A percentile compares a stretch with the other conserved stretches of the same genome.
Evolutionary conservation across 371 early-diverging fungal genomes (phyloP).

Genomic region (Lichtheimia hyalospora): DNA sequence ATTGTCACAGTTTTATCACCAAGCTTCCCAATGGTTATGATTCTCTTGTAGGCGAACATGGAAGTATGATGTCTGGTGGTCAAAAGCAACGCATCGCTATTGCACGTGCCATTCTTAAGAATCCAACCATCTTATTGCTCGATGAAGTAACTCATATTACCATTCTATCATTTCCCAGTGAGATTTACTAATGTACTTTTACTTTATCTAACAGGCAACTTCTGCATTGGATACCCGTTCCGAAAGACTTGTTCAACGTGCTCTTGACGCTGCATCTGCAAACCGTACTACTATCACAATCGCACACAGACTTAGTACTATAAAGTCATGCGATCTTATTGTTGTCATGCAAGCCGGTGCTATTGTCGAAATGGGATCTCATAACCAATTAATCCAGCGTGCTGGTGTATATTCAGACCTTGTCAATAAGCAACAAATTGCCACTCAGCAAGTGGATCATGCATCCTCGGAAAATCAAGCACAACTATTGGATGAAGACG

Average conservation of each 20-base stretch:
- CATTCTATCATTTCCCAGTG: conserved; percentile 15
- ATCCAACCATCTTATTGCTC: conserved; percentile 27
- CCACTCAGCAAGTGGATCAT: conserved; percentile 17
- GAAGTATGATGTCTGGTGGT: conserved; percentile 77
- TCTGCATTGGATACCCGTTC: conserved; percentile 71
- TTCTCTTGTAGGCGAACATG: conserved; percentile 67
- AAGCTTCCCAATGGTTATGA: conserved; percentile 73
- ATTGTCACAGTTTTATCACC: conserved; percentile 74
- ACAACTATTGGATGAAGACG: conserved; percentile 8
- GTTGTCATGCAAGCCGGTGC: conserved; percentile 67
- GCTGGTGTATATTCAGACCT: conserved; percentile 45
- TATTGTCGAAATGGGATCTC: conserved; percentile 66
- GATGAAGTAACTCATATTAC: conserved; percentile 22
- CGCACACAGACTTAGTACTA: conserved; percentile 81
- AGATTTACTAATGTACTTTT: conserved; percentile 12
- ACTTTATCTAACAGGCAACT: conserved; percentile 63
- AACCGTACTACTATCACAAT: conserved; percentile 85
- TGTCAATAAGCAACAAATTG: conserved; percentile 49
- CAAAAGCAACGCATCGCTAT: conserved; percentile 51
- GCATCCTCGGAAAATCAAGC: conserved; percentile 3
- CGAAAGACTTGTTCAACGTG: conserved; percentile 73
- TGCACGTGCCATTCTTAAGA: conserved; percentile 36
- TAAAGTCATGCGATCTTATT: conserved; percentile 75
- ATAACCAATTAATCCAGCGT: conserved; percentile 46
- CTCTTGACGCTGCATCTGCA: conserved; percentile 66